Percentiles rank a stretch among this genome's conserved stretches.
phyloP scores from a whole-genome alignment of 129 eudicot genomes.

The Dittrichia graveolens region DNA sequence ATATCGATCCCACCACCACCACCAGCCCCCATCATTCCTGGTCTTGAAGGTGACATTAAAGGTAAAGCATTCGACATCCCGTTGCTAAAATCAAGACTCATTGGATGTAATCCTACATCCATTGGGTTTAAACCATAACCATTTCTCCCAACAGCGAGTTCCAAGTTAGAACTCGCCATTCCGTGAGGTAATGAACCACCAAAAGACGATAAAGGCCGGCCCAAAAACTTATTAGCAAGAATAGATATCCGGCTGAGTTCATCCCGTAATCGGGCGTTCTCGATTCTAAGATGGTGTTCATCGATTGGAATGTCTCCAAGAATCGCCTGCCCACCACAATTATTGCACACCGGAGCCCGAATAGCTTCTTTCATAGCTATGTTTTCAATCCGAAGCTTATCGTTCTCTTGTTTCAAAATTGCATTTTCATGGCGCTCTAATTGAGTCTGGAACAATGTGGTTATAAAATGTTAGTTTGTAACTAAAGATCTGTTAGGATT shows the following conservation, averaged over 20 bases:
- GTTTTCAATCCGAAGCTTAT: constrained; percentile 66
- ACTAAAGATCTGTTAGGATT: not conserved
- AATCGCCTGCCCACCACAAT: constrained; percentile 75
- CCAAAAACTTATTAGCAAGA: constrained; percentile 62
- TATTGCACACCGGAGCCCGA: constrained; percentile 59
- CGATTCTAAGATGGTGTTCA: constrained; percentile 61
- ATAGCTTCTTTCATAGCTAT: constrained; percentile 74
- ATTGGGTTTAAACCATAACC: constrained; percentile 51
- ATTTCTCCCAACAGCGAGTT: constrained; percentile 66
- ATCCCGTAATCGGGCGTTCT: constrained; percentile 72
- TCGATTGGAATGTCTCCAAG: constrained; percentile 67
- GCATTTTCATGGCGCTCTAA: constrained; percentile 70
- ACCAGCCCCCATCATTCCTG: constrained; percentile 36
- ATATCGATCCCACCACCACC: constrained; percentile 36
- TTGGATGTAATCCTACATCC: constrained; percentile 49
- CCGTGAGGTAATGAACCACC: constrained; percentile 34
- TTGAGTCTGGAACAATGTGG: constrained; percentile 56
- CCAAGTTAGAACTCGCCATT: constrained; percentile 50
- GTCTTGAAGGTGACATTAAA: constrained; percentile 38
- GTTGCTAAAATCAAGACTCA: constrained; percentile 62
- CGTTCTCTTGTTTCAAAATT: constrained; percentile 70
- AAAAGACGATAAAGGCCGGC: constrained; percentile 50
- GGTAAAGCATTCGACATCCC: constrained; percentile 48
- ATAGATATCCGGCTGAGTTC: constrained; percentile 63
- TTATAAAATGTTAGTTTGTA: not conserved